These are phyloP conservation scores for Triadica sebifera DNA, from an alignment of 345 rosid species.

Conservation along the genomic window DNA sequence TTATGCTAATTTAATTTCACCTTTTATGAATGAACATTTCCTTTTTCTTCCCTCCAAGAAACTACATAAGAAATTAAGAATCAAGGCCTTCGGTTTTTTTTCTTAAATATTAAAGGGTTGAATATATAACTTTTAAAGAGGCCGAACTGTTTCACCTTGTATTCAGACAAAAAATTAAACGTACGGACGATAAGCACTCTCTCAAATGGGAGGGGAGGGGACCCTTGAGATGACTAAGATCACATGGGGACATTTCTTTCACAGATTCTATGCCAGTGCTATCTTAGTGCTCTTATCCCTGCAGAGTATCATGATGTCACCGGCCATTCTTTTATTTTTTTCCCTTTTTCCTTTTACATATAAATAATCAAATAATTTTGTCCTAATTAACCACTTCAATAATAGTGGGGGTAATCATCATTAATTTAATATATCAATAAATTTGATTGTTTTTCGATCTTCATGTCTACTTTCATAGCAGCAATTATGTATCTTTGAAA, in stretches of 20 bases:
- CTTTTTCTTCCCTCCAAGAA: too few relatives aligned
- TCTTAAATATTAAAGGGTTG: too few relatives aligned
- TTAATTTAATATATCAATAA: background rate
- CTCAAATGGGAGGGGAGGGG: background rate
- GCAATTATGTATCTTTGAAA: slow-evolving; percentile 2
- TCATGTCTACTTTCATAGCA: background rate
- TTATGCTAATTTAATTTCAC: background rate
- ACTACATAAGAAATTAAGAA: background rate
- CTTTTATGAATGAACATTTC: background rate
- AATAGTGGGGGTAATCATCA: background rate
- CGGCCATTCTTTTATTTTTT: background rate
- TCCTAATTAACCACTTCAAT: slow-evolving; percentile 7
- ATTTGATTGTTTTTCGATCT: background rate
- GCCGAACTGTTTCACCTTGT: background rate
- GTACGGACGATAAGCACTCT: slow-evolving; percentile 23
- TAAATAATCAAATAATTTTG: background rate
- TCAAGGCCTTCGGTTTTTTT: too few relatives aligned
- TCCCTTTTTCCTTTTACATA: background rate
- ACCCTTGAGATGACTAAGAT: slow-evolving; percentile 3
- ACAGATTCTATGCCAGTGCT: slow-evolving; percentile 13
- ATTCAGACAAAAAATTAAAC: background rate
- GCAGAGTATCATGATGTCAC: slow-evolving; percentile 15
- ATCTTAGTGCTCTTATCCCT: slow-evolving; percentile 29
- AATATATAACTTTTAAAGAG: too few relatives aligned
- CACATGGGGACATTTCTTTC: slow-evolving; percentile 13